Conservation (phyloP, 2,329 filamentous ascomycete species). For the Aspergillus sp. region DNA sequence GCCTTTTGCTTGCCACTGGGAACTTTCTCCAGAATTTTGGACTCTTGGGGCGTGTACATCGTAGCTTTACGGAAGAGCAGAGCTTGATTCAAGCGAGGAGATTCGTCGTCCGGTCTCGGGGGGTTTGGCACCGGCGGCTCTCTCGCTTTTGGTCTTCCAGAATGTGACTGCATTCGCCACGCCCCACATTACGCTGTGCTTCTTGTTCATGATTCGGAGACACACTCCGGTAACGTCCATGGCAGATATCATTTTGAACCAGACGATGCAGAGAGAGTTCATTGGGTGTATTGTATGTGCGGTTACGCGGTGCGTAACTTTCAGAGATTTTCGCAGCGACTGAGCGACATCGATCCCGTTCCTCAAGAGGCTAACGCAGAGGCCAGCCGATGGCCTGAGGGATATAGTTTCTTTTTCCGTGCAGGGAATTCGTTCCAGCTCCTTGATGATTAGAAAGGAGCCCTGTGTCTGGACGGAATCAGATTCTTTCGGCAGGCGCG, state of each 20-base stretch:
- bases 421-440: neutral
- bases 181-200: slow-evolving; percentile 28
- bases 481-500: slow-evolving; percentile 28
- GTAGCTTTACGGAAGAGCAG: neutral
- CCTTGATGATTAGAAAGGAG: neutral
- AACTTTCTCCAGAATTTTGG: neutral
- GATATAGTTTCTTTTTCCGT: slow-evolving; percentile 6
- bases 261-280: neutral
- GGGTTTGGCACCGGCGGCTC: slow-evolving; percentile 12
- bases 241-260: neutral
- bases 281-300: neutral
- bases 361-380: neutral
- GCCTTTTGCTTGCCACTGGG: neutral
- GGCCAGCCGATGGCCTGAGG: neutral
- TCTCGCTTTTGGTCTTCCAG: slow-evolving; percentile 31
- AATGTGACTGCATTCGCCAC: slow-evolving; percentile 36
- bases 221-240: slow-evolving; percentile 7
- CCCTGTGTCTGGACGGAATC: neutral
- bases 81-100: neutral
- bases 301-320: neutral
- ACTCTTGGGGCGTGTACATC: too few relatives aligned
- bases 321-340: neutral
- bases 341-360: neutral
- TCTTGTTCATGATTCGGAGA: slow-evolving; percentile 9
- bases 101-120: slow-evolving; percentile 32